These are phyloP conservation scores for Globisporangium heterothallicum DNA, from an alignment of 352 stramenopile species.

Conservation along the genomic window DNA sequence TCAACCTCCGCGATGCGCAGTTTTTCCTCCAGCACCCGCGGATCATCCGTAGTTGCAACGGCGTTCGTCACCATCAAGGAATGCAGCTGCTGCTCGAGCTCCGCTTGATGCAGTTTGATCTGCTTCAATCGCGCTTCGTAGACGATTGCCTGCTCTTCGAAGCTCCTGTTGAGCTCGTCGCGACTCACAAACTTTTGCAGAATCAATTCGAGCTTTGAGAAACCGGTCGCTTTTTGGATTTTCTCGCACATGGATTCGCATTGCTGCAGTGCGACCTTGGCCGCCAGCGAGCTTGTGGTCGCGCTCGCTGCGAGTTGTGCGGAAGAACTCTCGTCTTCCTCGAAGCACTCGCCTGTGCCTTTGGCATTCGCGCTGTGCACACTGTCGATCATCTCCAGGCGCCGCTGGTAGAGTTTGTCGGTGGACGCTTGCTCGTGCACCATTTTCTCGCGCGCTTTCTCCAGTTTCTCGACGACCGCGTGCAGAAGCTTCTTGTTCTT, in stretches of 20 bases:
- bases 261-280: slow-evolving; percentile 73
- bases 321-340: slow-evolving; percentile 19
- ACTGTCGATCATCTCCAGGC: slow-evolving; percentile 69
- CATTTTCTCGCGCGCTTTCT: slow-evolving; percentile 55
- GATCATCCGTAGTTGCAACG: slow-evolving; percentile 43
- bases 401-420: slow-evolving; percentile 60
- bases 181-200: slow-evolving; percentile 74
- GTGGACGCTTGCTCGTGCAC: slow-evolving; percentile 59
- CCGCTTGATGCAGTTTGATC: slow-evolving; percentile 64
- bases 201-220: slow-evolving; percentile 72
- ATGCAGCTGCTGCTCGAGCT: slow-evolving; percentile 69
- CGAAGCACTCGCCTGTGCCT: slow-evolving; percentile 11
- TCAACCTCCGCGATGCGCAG: slow-evolving; percentile 67
- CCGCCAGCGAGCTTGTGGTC: slow-evolving; percentile 47
- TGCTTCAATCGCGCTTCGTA: slow-evolving; percentile 77
- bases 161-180: slow-evolving; percentile 73
- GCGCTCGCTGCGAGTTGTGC: slow-evolving; percentile 26
- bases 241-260: slow-evolving; percentile 81
- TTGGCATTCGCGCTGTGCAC: slow-evolving; percentile 30
- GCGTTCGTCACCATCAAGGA: slow-evolving; percentile 62
- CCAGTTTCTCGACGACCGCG: slow-evolving; percentile 61
- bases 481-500: slow-evolving; percentile 63
- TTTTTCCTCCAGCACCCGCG: slow-evolving; percentile 63
- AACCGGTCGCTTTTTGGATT: slow-evolving; percentile 76
- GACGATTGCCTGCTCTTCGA: slow-evolving; percentile 79